Evolutionary conservation across 2,329 filamentous ascomycete species (phyloP), one percentile per base, ranked within the genome.

Genomic region (Colletotrichum sp.): DNA sequence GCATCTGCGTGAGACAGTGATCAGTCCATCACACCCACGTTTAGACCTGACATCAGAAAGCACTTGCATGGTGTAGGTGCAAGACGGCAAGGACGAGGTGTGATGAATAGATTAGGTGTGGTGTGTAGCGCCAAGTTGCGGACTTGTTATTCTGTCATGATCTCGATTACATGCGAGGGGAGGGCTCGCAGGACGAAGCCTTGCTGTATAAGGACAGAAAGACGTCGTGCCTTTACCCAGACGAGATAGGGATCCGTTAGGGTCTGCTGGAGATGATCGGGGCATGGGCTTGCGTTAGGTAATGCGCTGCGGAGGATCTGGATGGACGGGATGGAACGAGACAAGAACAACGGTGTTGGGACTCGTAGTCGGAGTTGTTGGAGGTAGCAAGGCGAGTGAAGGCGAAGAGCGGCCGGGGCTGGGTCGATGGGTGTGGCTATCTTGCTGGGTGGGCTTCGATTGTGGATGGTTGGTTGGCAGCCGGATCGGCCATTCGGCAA

Each of bases 21-120:
- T 74, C 71, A 76, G 65, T 66, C 70, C 74, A 74, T 74, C 58
- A 28, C 36, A 65, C 70, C 55, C 65, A 69, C 48, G 30, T 36
- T 73, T 58, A 66, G 64, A 52, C 70, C 70, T 76, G 74, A 69
- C 70, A 76, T 73, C 74, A 75, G 74, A 76, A 67, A 75, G 55
- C 36, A 71, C 71, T 71, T 52, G 71, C 71, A 75, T 76, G 66
- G 66, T 55, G 57, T 60, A 64, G 36, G 48, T 75, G 52, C 38
- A 26, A 71, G 61, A 34, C 52, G 67, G 52, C 72, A 71, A 66
- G 69, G 61, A 58, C 58, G 57, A 60, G 70, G 58, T 57, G 72
- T 63, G 43, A 73, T 69, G 74, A 48, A 64, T 68, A 64, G 34
- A 74, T 72, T 63, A 34, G 43, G 57, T 52, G 65, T 69, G 70